phyloP scores from a whole-genome alignment of 2,329 filamentous ascomycete species.

The Monosporascus ibericus region DNA sequence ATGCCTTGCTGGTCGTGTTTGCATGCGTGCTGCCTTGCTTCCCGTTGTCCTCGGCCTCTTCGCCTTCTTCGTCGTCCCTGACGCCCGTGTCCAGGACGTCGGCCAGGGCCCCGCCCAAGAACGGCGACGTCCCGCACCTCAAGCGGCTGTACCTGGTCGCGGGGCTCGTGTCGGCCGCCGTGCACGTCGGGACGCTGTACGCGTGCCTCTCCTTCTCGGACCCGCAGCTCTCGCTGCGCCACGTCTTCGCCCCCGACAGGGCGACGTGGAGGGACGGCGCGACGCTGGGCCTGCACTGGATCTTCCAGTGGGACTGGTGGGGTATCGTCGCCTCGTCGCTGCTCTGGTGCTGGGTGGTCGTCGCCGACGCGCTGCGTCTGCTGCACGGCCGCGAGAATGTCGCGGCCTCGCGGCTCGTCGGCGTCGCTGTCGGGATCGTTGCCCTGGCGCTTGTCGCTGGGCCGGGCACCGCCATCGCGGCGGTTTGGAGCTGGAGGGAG shows the following conservation, averaged over 20 bases:
- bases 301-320: constrained; percentile 24
- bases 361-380: constrained; percentile 17
- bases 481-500: constrained; percentile 22
- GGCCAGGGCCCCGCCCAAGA: neutral
- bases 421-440: constrained; percentile 12
- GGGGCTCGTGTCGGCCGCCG: constrained; percentile 12
- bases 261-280: constrained; percentile 12
- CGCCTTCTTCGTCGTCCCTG: neutral
- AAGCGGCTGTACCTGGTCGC: constrained; percentile 17
- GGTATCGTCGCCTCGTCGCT: constrained; percentile 18
- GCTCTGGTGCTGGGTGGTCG: constrained; percentile 19
- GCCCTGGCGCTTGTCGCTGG: constrained; percentile 15
- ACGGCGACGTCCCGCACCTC: constrained; percentile 18
- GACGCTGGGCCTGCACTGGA: constrained; percentile 20
- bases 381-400: neutral
- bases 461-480: constrained; percentile 17
- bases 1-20: constrained; percentile 11
- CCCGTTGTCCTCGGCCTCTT: constrained; percentile 10
- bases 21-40: neutral
- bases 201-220: constrained; percentile 14
- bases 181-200: constrained; percentile 17
- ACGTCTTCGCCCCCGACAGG: constrained; percentile 19
- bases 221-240: constrained; percentile 15
- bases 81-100: neutral
- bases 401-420: constrained; percentile 5